phyloP scores from a whole-genome alignment of 495 filamentous ascomycete species.

The Aspergillus conjunctus region DNA sequence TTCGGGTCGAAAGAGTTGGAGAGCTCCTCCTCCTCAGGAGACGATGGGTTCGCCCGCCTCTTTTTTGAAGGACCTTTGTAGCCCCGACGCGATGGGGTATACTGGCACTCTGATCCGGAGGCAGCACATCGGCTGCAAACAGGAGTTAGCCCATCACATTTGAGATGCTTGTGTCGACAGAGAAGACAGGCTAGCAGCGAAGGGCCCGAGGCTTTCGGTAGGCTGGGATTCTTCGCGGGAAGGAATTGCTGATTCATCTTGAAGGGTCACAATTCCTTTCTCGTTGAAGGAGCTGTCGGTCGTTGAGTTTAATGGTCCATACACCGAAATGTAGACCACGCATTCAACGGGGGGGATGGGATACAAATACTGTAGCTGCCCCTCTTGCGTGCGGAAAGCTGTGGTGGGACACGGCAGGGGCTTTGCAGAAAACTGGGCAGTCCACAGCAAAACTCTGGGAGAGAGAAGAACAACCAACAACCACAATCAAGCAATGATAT shows the following conservation, averaged over 20 bases:
- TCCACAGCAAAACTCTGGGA: neutral
- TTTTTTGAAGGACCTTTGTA: conserved; percentile 53
- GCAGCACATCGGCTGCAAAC: conserved; percentile 45
- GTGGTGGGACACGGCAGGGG: neutral
- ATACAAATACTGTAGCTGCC: neutral
- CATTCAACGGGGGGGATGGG: neutral
- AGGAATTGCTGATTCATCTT: conserved; percentile 28
- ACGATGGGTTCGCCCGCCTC: conserved; percentile 42
- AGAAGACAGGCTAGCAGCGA: conserved; percentile 56
- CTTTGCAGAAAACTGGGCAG: neutral
- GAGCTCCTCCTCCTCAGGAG: conserved; percentile 36
- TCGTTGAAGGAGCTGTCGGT: neutral
- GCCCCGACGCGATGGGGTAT: conserved; percentile 50
- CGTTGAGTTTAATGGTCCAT: neutral
- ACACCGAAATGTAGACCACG: neutral
- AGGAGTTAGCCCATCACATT: conserved; percentile 48
- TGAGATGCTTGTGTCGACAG: conserved; percentile 64
- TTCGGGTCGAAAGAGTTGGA: conserved; percentile 24
- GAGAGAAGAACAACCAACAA: conserved; percentile 2
- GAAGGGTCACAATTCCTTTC: conserved; percentile 4
- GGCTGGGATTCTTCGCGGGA: conserved; percentile 11
- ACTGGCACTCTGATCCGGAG: conserved; percentile 41
- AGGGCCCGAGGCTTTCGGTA: conserved; percentile 34
- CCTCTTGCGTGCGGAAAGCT: neutral
- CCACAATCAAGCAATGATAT: neutral